A percentile compares a stretch with the other conserved stretches of the same genome.
phyloP scores from a whole-genome alignment of 1,284 basidiomycete species.

The Takashimella koratensis region DNA sequence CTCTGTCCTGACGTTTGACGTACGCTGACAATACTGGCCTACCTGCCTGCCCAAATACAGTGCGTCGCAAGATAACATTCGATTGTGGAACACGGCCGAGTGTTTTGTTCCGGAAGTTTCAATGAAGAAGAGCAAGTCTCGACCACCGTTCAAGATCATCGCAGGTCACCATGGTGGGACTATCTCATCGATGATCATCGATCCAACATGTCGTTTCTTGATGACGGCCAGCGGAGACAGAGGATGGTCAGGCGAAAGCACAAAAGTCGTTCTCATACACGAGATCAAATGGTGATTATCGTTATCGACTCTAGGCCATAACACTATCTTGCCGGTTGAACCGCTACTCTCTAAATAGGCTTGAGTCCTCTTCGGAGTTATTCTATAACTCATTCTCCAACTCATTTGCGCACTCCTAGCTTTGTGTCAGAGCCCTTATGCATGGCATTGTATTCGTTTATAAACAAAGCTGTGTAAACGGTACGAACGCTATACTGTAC shows the following conservation, averaged over 20 bases:
- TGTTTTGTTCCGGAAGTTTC: slow-evolving; percentile 61
- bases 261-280: slow-evolving; percentile 81
- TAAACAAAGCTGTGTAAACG: too few relatives aligned
- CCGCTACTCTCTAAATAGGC: too few relatives aligned
- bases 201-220: slow-evolving; percentile 77
- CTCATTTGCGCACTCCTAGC: slow-evolving; percentile 1
- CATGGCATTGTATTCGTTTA: not conserved
- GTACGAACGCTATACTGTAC: too few relatives aligned
- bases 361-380: too few relatives aligned
- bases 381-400: slow-evolving; percentile 2
- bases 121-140: slow-evolving; percentile 54
- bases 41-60: slow-evolving; percentile 48
- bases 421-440: not conserved
- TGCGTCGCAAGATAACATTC: slow-evolving; percentile 87
- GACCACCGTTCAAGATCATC: slow-evolving; percentile 86
- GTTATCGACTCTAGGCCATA: not conserved
- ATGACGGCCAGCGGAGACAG: slow-evolving; percentile 90
- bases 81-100: slow-evolving; percentile 87
- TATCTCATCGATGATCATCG: slow-evolving; percentile 84
- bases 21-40: not conserved
- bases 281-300: slow-evolving; percentile 63
- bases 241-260: slow-evolving; percentile 87
- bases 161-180: slow-evolving; percentile 94
- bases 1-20: too few relatives aligned
- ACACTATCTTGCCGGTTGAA: slow-evolving; percentile 10